phyloP scores from a whole-genome alignment of 2,329 filamentous ascomycete species.

The Fusarium staphyleae region DNA sequence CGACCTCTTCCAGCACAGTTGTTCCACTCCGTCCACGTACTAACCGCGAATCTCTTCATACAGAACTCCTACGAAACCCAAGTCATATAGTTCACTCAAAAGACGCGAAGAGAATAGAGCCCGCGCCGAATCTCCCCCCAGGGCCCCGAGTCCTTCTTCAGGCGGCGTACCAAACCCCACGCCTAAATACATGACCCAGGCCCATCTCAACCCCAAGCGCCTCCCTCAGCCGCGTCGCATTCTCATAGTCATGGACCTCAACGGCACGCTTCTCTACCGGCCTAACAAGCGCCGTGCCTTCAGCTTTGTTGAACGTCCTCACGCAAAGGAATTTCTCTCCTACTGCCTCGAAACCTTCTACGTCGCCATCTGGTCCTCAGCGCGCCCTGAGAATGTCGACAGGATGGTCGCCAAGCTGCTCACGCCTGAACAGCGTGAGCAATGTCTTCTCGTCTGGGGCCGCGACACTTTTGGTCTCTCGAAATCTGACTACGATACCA shows the following conservation, averaged over 20 bases:
- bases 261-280: slow-evolving; percentile 85
- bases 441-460: slow-evolving; percentile 76
- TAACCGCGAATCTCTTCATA: not conserved
- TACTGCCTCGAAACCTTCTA: slow-evolving; percentile 78
- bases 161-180: slow-evolving; percentile 69
- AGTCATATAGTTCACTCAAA: too few species aligned
- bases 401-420: slow-evolving; percentile 73
- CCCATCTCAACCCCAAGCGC: slow-evolving; percentile 52
- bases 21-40: not conserved
- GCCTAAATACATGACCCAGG: slow-evolving; percentile 64
- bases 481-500: slow-evolving; percentile 66
- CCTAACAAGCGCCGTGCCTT: slow-evolving; percentile 57
- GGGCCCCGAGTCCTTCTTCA: slow-evolving; percentile 50
- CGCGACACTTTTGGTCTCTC: slow-evolving; percentile 78
- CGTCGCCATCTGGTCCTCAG: slow-evolving; percentile 92
- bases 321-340: slow-evolving; percentile 71
- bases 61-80: slow-evolving; percentile 17
- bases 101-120: too few species aligned
- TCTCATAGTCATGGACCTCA: slow-evolving; percentile 89
- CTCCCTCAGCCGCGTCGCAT: slow-evolving; percentile 64
- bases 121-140: slow-evolving; percentile 12
- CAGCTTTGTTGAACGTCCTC: slow-evolving; percentile 70
- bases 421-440: slow-evolving; percentile 55
- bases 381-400: slow-evolving; percentile 73
- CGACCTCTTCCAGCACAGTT: not conserved